These are phyloP conservation scores for Lepidium africanum DNA, from an alignment of 345 rosid species.

Conservation along the genomic window DNA sequence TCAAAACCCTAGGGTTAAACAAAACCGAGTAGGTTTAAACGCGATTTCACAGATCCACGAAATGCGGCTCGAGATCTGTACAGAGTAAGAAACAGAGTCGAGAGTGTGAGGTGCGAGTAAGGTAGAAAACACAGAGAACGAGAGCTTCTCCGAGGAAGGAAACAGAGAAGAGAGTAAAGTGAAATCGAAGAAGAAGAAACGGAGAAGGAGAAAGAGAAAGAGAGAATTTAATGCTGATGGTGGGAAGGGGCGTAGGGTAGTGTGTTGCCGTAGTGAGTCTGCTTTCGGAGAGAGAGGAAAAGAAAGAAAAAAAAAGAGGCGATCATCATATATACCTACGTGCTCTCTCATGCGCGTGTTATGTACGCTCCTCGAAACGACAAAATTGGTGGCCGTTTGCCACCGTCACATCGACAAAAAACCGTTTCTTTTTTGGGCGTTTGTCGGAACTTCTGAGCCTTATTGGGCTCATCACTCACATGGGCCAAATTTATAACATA, in stretches of 20 bases:
- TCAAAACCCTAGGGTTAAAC: conserved; percentile 48
- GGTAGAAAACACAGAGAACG: background rate
- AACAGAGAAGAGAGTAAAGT: conserved; percentile 21
- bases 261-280: conserved; percentile 31
- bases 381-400: conserved; percentile 31
- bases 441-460: background rate
- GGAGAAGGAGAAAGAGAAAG: conserved; percentile 14
- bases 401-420: conserved; percentile 24
- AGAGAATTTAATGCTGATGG: conserved; percentile 26
- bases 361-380: conserved; percentile 15
- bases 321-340: conserved; percentile 4
- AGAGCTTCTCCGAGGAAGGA: conserved; percentile 10
- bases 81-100: conserved; percentile 2
- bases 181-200: conserved; percentile 12
- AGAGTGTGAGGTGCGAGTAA: background rate
- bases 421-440: conserved; percentile 28
- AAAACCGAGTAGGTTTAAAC: conserved; percentile 21
- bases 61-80: conserved; percentile 47
- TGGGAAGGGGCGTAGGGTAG: conserved; percentile 31
- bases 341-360: background rate
- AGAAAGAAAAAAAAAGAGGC: background rate
- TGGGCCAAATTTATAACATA: background rate
- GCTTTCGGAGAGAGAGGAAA: conserved; percentile 22
- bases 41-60: conserved; percentile 51
- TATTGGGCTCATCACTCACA: background rate